Base-by-base conservation (phyloP, 805 yeast genomes). In the Yarrowia sp. region DNA sequence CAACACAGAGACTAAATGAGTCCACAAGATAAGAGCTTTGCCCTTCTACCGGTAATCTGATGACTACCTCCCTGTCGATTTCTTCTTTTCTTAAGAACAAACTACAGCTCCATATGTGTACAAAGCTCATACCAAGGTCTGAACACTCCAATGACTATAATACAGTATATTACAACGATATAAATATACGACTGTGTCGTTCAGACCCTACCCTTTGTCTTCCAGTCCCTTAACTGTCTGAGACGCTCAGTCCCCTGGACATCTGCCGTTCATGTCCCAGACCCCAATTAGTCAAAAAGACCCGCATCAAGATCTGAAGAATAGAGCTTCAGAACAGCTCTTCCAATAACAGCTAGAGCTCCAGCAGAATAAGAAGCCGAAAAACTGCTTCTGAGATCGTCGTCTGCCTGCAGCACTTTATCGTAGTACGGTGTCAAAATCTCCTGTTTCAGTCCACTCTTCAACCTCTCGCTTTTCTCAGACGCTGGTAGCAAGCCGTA, bases 331-430 rank as follows among this genome's bases (percentile, higher is more conserved):
- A 36, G 12, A 8, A 36, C 56, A 3, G 55, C 55, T 5, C 40
- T 32, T 8, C 40, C 56, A n/a, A 50, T 50, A 2, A 50, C 41
- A 1, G 41, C 56, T 41, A 50, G 14, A 10, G 56, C 56, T 50
- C 56, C 56, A 2, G 9, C 41, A 8, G 56, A 36, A 3, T 50
- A 35, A 10, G 22, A 8, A 15, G 56, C 56, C 56, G 16, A 35
- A 50, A 50, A 50, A 8, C n/a, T 11, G 9, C 16, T 38, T 3
- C 32, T 16, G 16, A 53, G n/a, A 16, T 12, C 58, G 5, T 16
- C 58, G 7, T 53, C 58, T 2, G 43, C 58, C 35, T 16, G 7
- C 43, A 53, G 10, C 43, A 53, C 58, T 11, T 53, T 53, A 19
- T 53, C 58, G 26, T 53, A 53, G 32, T 53, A 53, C 11, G 4